Percentiles rank a stretch among this genome's conserved stretches.
Conservation (phyloP, 169 alveolate species). For the Toxoplasma gondii region DNA sequence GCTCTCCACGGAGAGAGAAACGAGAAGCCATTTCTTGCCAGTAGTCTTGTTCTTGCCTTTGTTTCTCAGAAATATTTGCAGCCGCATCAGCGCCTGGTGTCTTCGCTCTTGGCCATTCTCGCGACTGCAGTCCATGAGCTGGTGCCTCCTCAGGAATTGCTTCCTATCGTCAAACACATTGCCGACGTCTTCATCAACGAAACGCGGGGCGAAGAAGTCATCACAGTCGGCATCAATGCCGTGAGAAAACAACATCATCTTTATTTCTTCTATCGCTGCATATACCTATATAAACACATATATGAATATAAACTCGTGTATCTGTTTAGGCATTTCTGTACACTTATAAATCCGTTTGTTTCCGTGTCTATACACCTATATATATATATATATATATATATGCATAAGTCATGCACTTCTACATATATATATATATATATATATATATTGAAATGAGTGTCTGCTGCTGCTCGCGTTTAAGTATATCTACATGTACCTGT, state of each 20-base stretch:
- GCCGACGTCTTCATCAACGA: conserved; percentile 86
- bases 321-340: background rate
- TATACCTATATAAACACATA: background rate
- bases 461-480: background rate
- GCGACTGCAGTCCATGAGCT: conserved; percentile 88
- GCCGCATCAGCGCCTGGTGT: conserved; percentile 82
- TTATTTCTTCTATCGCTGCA: background rate
- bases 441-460: background rate
- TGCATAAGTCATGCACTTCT: too few relatives aligned
- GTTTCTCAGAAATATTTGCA: conserved; percentile 70
- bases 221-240: conserved; percentile 86
- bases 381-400: background rate
- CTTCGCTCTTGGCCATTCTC: conserved; percentile 82
- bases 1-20: too few relatives aligned
- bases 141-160: conserved; percentile 89
- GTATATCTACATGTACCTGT: background rate
- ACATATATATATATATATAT: background rate
- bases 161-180: conserved; percentile 81
- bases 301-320: background rate
- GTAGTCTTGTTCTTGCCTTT: too few relatives aligned
- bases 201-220: conserved; percentile 78
- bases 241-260: conserved; percentile 43
- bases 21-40: too few relatives aligned
- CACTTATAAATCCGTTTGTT: background rate
- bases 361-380: background rate